A percentile compares a stretch with the other conserved stretches of the same genome.
phyloP scores from a whole-genome alignment of 1,139 yeast species.

The Pichia sp. region DNA sequence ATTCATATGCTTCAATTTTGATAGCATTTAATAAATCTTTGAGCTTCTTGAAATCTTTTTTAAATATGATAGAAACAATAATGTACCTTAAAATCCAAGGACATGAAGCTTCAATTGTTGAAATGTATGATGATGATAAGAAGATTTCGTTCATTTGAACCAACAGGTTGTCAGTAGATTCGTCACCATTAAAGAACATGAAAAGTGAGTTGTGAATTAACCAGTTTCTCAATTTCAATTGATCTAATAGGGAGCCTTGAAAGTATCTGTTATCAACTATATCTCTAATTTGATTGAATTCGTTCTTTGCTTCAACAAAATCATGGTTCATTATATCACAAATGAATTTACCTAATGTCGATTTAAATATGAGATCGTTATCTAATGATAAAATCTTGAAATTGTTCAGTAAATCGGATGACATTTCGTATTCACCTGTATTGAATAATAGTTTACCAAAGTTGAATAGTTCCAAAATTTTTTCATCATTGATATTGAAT shows the following conservation, averaged over 20 bases:
- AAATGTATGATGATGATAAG: conserved; percentile 48
- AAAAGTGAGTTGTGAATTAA: conserved; percentile 58
- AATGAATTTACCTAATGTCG: conserved; percentile 60
- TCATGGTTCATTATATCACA: conserved; percentile 45
- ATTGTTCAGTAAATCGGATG: conserved; percentile 46
- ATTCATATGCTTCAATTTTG: conserved; percentile 52
- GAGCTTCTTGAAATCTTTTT: conserved; percentile 35
- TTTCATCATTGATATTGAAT: conserved; percentile 39
- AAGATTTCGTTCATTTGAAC: conserved; percentile 38
- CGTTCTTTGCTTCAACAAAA: conserved; percentile 44
- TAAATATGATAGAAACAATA: conserved; percentile 46
- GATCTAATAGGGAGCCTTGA: conserved; percentile 41
- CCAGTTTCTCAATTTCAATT: conserved; percentile 56
- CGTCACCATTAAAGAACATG: conserved; percentile 42
- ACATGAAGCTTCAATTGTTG: conserved; percentile 57
- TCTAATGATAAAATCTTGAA: conserved; percentile 47
- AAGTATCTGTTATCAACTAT: conserved; percentile 45
- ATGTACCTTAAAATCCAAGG: conserved; percentile 61
- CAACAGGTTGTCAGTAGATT: conserved; percentile 15
- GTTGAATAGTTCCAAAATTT: conserved; percentile 42
- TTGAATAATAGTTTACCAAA: conserved; percentile 53
- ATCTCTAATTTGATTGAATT: conserved; percentile 44
- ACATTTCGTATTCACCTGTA: conserved; percentile 51
- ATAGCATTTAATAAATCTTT: conserved; percentile 49
- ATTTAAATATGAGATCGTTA: conserved; percentile 39